A percentile compares a stretch with the other conserved stretches of the same genome.
phyloP scores from a whole-genome alignment of 78 protist species.

The Speleostelium caveatum region DNA sequence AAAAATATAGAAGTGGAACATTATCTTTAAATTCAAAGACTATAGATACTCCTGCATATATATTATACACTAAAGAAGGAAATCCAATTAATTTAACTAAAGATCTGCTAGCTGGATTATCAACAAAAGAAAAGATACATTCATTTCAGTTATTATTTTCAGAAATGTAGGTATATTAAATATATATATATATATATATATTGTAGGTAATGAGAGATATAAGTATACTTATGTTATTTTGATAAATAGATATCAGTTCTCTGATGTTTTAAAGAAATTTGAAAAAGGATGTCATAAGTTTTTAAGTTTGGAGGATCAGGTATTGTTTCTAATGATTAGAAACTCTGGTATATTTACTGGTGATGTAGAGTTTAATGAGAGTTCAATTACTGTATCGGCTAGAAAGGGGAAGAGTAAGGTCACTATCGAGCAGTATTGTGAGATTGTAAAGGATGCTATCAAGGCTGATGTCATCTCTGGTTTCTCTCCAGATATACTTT shows the following conservation, averaged over 20 bases:
- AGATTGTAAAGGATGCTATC: neutral
- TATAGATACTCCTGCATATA: constrained; percentile 23
- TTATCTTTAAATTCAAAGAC: neutral
- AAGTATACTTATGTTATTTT: neutral
- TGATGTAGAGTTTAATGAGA: constrained; percentile 13
- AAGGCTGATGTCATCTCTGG: constrained; percentile 37
- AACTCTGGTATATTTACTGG: constrained; percentile 16
- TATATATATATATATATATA: neutral
- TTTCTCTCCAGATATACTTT: constrained; percentile 27
- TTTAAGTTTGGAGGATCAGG: constrained; percentile 48
- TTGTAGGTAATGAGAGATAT: neutral
- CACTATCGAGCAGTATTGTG: constrained; percentile 3
- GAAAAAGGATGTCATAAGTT: constrained; percentile 56
- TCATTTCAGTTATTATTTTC: constrained; percentile 40
- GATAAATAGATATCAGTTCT: constrained; percentile 36
- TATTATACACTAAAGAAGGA: constrained; percentile 68
- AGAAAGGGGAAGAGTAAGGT: constrained; percentile 54
- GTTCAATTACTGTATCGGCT: constrained; percentile 12
- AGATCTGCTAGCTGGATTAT: constrained; percentile 33
- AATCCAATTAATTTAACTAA: constrained; percentile 49
- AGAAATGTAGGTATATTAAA: constrained; percentile 24
- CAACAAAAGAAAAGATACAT: constrained; percentile 8
- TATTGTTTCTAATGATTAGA: constrained; percentile 45
- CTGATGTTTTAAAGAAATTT: constrained; percentile 60
- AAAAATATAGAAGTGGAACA: neutral